Base-by-base conservation (phyloP, 768 basidiomycete species). In the Rhodotorula toruloides region DNA sequence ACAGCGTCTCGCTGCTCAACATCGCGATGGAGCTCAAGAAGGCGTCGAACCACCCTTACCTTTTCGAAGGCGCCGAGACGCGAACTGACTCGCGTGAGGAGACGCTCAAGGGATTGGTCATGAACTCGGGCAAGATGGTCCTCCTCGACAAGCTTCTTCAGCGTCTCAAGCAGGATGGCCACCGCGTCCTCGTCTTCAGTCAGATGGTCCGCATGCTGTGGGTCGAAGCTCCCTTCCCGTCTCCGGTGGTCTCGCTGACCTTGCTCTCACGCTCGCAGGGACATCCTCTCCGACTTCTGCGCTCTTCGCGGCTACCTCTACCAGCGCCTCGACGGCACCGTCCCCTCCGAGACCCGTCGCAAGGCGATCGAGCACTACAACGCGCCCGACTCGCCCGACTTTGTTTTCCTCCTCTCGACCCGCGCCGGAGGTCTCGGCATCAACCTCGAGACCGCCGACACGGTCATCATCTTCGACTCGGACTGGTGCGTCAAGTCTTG, bases 21-120 rank as follows among this genome's bases (percentile, higher is more conserved):
- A 94, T 99, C 59, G 94, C 94, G 1, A 96, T 99, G 93, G 96
- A 98, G 77, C 82, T 98, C 55, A 98, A 98, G 82, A 98, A 99
- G 78, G 72, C 72, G n/a, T 75, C 91, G 34, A 98, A 98, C 75
- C 96, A 99, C 74, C 96, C 96, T 2, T 99, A 88, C 77, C 84
- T 99, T 4, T 98, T 98, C 74, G 96, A 99, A 58, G 96, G 96
- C 34, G 96, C 91, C 29, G 96, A 98, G 78, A 79, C 81, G 6
- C 77, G 77, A 57, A 81, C 82, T 6, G 81, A 82, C 50, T 85
- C 81, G 64, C 77, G 81, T 21, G 91, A 96, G 54, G 94, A 98
- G 76, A 86, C 85, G 22, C 83, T 98, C 67, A 90, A 89, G 74
- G 93, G 92, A n/a, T 83, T 99, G 27, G 91, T 98, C 69, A 96